Base-by-base conservation (phyloP, 352 stramenopile species). In the Pythium apleroticum region DNA sequence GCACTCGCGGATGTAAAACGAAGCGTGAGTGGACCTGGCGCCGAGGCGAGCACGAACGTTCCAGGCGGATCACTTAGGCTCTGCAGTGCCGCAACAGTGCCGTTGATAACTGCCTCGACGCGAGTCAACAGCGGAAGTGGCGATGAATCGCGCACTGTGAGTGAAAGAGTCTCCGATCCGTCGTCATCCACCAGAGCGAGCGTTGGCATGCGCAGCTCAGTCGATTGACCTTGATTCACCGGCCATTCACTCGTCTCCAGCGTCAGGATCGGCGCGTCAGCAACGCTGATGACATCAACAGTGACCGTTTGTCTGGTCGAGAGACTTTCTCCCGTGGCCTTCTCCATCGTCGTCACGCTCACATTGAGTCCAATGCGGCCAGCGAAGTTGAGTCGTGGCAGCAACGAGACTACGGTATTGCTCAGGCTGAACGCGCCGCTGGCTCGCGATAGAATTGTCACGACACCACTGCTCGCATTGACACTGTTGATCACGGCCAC, bases 141-240 rank as follows among this genome's bases (percentile, higher is more conserved):
- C 7, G 52, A 57, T 22, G 53, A 52, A 22, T 69, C 62, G 5
- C 55, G 45, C 5, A 89, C 33, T 10, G 75, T 20, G 4, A 89
- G 57, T 1, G 57, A 60, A 2, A 89, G 66, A 9, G 54, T 43
- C 50, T 89, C 80, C 0, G 80, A 89, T 2, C 54, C 75, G 27
- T 87, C 80, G 8, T 62, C 68, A 45, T 87, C 77, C 0, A 60
- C 66, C 4, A 84, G 56, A 3, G 60, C 35, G 0, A 87, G 24
- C 9, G 35, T 69, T 1, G 52, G 65, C 12, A 86, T n/a, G 1
- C 57, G 52, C 14, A 89, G 53, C 1, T 80, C 72, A 1, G 58
- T 66, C 15, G 61, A 4, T 15, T 65, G 22, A 10, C 66, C 77
- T 56, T 89, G 74, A 41, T 82, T 84, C 1, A 80, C 66, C 1